Evolutionary conservation across 2,329 filamentous ascomycete genomes (phyloP), one percentile per base, ranked within the genome.

Genomic region (Pseudopithomyces chartarum): DNA sequence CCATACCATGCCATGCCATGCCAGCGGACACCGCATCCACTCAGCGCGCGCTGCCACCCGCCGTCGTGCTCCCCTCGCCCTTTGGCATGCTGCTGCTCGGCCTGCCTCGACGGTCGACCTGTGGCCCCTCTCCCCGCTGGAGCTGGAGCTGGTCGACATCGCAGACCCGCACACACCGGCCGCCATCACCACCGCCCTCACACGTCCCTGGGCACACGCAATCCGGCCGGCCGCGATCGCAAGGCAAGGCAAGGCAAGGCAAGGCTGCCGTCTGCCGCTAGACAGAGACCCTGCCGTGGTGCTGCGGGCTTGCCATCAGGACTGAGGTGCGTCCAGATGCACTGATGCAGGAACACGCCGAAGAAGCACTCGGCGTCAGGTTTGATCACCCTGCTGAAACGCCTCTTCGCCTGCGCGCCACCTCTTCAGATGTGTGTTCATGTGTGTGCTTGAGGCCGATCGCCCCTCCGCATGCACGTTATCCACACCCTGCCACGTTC

Each of bases 341-440:
- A 75, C 46, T 65, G 63, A 70, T 67, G 73, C 73, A 75, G 72
- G 73, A 73, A 75, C 71, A 60, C 66, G 65, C 69, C 63, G 57
- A 71, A 69, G 64, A 59, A 69, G 63, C 68, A 63, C 63, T 66
- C 50, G 67, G 65, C 66, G 60, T 67, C 60, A 61, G 60, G 71
- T 75, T 74, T 73, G 71, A 74, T 74, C 69, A 67, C 55, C 69
- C 54, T 61, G 44, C 71, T 75, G 73, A 75, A 75, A 75, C 73
- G 53, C 65, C 63, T 59, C 60, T 56, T 47, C 49, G 48, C n/a
- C 22, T 5, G 12, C 34, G 22, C 12, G 17, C 59, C 56, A 55
- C 52, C 53, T 55, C 54, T 47, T 46, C 52, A n/a, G n/a, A n/a
- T n/a, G n/a, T n/a, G n/a, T n/a, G n/a, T n/a, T n/a, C n/a, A n/a